Conservation (phyloP, 177 flowering plant species). For the Vitis hybrid region DNA sequence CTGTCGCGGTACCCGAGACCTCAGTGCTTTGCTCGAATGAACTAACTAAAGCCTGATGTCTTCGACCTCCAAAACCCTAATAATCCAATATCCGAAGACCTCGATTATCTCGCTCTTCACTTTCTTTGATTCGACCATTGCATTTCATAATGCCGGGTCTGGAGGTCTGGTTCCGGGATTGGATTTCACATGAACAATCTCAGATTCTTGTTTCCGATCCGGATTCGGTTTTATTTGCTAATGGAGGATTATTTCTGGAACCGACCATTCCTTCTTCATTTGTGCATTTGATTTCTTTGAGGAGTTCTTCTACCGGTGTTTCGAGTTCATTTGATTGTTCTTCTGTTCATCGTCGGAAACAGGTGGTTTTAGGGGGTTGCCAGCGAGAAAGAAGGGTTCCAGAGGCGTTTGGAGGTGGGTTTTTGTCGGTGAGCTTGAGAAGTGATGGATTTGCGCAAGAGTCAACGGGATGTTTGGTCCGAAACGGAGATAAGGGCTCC, state of each 20-base stretch:
- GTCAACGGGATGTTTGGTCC: constrained; percentile 10
- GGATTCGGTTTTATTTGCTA: constrained; percentile 1
- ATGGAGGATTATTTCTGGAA: constrained; percentile 40
- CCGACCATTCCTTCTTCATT: constrained; percentile 25
- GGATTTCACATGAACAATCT: neutral
- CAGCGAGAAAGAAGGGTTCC: neutral
- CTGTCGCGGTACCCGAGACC: no score
- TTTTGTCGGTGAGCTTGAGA: constrained; percentile 41
- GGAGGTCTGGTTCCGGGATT: constrained; percentile 5
- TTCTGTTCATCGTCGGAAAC: neutral
- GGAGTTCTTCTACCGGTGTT: neutral
- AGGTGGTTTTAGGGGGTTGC: neutral
- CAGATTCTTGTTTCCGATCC: neutral
- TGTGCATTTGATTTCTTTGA: constrained; percentile 14
- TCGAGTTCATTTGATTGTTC: constrained; percentile 5
- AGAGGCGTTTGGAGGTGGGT: constrained; percentile 8
- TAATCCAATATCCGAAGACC: no score
- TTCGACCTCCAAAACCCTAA: no score
- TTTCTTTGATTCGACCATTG: neutral
- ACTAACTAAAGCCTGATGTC: no score
- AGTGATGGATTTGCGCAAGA: constrained; percentile 21
- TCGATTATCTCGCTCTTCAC: no score
- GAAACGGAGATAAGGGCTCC: constrained; percentile 12
- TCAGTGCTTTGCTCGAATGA: no score
- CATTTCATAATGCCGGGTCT: constrained; percentile 2